These are phyloP conservation scores for Schizosaccharomyces cryophilus DNA, from an alignment of 805 yeast species.

Conservation along the genomic window DNA sequence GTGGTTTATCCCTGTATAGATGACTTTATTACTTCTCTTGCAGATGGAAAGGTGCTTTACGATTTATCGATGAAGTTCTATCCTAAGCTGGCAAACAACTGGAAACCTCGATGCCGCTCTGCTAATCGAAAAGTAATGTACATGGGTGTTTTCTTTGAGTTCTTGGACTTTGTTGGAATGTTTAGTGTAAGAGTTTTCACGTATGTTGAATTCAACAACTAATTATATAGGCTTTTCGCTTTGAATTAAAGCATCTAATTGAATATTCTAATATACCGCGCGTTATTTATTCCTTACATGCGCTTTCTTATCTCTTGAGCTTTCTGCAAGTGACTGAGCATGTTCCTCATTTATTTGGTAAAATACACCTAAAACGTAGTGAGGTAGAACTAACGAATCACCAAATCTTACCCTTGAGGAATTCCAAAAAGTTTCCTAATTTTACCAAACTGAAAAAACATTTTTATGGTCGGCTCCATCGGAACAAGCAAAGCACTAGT, in stretches of 20 bases:
- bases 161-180: neutral
- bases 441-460: neutral
- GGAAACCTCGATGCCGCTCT: neutral
- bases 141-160: neutral
- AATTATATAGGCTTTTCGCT: neutral
- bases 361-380: neutral
- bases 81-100: neutral
- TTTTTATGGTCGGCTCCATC: neutral
- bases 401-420: neutral
- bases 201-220: neutral
- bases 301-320: constrained; percentile 44
- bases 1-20: neutral
- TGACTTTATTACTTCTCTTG: neutral
- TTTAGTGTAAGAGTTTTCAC: neutral
- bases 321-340: neutral
- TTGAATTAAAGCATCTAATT: neutral
- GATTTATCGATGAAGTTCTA: neutral
- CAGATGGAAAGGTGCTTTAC: neutral
- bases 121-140: neutral
- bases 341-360: neutral
- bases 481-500: neutral
- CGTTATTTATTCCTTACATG: constrained; percentile 81
- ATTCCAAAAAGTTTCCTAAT: neutral
- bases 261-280: constrained; percentile 42
- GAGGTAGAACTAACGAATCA: neutral